Base-by-base conservation (phyloP, 352 stramenopile species). In the Globisporangium camurandrum region DNA sequence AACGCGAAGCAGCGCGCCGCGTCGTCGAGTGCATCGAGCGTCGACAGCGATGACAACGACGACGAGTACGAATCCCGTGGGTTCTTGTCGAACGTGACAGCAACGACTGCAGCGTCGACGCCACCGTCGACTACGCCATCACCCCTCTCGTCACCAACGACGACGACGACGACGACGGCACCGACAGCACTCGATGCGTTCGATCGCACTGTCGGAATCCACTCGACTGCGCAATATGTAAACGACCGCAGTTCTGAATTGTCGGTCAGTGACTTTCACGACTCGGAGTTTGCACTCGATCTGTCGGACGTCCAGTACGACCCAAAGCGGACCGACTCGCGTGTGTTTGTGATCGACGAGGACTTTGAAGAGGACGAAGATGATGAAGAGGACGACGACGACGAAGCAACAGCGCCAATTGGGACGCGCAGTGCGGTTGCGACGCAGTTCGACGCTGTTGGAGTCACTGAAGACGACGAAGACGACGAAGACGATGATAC, bases 211-310 rank as follows among this genome's bases (percentile, higher is more conserved):
- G n/a, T n/a, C n/a, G n/a, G n/a, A n/a, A n/a, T n/a, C n/a, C n/a
- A n/a, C n/a, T n/a, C n/a, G n/a, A n/a, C n/a, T n/a, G n/a, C n/a
- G n/a, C n/a, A n/a, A n/a, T n/a, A n/a, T n/a, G n/a, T n/a, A n/a
- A 12, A 49, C 50, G 42, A 56, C 17, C 50, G 50, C 17, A 41
- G 36, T 5, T 57, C 50, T 10, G 49, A 56, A 20, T 42, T 43
- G 23, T 57, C 50, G 4, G 19, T 57, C 2, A 30, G 41, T 4
- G 31, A 50, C 41, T 84, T 86, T 59, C 71, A 86, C 59, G 75
- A 86, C 63, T 83, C 69, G 14, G 72, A 80, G 45, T 86, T 74
- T 46, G 59, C 74, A 3, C 51, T 86, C 23, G 62, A 67, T 1
- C 54, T 80, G 31, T 64, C 69, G 46, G 69, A 64, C 20, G 31